Percentiles rank a stretch among this genome's conserved stretches.
These are phyloP conservation scores for Filosporella fistucella DNA, from an alignment of 495 filamentous ascomycete genomes.

Conservation along the genomic window DNA sequence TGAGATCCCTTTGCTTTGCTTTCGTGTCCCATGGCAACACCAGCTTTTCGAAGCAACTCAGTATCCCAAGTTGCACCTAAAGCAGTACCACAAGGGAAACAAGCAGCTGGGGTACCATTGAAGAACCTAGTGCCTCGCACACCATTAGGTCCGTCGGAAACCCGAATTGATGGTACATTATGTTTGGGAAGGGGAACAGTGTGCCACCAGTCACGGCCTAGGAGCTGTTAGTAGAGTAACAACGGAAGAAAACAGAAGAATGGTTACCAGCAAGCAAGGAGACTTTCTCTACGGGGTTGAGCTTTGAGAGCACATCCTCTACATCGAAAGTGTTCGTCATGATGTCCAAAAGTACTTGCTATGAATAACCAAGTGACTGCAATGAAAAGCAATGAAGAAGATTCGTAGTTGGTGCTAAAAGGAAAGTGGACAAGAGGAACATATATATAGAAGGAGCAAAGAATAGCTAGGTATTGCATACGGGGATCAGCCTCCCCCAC, in stretches of 20 bases:
- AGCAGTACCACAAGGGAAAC: slow-evolving; percentile 65
- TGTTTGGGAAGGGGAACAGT: slow-evolving; percentile 51
- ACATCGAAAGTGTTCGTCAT: slow-evolving; percentile 58
- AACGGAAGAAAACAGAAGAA: background rate
- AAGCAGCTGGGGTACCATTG: slow-evolving; percentile 62
- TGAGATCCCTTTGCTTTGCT: slow-evolving; percentile 66
- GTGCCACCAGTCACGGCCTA: slow-evolving; percentile 64
- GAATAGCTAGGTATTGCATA: too few relatives aligned
- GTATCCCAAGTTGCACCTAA: slow-evolving; percentile 70
- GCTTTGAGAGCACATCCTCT: slow-evolving; percentile 56
- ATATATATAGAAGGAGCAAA: too few relatives aligned
- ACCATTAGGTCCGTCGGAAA: slow-evolving; percentile 73
- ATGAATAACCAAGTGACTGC: too few relatives aligned
- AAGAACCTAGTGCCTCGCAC: slow-evolving; percentile 72
- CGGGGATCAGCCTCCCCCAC: too few relatives aligned
- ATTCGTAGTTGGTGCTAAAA: too few relatives aligned
- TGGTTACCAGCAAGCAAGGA: slow-evolving; percentile 52
- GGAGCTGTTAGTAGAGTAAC: slow-evolving; percentile 10
- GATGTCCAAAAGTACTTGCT: too few relatives aligned
- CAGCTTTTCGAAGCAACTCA: slow-evolving; percentile 54
- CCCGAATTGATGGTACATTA: slow-evolving; percentile 57
- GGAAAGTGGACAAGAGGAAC: too few relatives aligned
- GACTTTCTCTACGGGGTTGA: slow-evolving; percentile 58
- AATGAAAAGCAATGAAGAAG: too few relatives aligned
- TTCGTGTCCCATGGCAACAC: slow-evolving; percentile 62